These are phyloP conservation scores for Suillus placidus DNA, from an alignment of 768 basidiomycete genomes.

Conservation along the genomic window DNA sequence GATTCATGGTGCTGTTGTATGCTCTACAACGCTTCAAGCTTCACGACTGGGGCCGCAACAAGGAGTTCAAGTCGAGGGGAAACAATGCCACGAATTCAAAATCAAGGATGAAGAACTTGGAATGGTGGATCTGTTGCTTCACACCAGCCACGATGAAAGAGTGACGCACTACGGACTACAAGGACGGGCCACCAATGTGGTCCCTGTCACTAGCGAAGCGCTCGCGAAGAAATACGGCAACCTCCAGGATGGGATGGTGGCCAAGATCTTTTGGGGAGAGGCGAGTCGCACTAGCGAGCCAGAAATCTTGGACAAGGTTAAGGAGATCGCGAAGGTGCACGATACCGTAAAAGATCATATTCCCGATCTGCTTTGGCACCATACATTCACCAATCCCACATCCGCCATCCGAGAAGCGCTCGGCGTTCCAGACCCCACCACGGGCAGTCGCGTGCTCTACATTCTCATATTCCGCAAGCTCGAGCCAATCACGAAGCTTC, in stretches of 20 bases:
- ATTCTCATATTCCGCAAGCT: not conserved
- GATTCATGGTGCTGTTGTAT: not conserved
- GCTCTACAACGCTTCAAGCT: not conserved
- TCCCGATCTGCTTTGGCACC: too few relatives aligned
- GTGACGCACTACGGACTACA: not conserved
- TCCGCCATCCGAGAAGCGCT: too few relatives aligned
- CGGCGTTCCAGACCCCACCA: not conserved
- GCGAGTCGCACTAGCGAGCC: too few relatives aligned
- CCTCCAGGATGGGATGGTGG: too few relatives aligned
- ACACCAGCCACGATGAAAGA: not conserved
- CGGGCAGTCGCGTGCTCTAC: constrained; percentile 1
- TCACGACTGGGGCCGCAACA: not conserved
- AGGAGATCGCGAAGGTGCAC: too few relatives aligned
- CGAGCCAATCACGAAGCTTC: not conserved
- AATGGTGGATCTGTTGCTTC: not conserved
- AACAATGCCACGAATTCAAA: not conserved
- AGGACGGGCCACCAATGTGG: not conserved
- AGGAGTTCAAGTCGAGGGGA: not conserved
- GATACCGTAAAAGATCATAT: too few relatives aligned
- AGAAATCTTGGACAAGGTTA: too few relatives aligned
- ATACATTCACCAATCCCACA: too few relatives aligned
- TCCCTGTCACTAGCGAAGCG: too few relatives aligned
- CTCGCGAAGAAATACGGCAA: too few relatives aligned
- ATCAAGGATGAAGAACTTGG: not conserved
- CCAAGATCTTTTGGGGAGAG: too few relatives aligned